Evolutionary conservation across 495 filamentous ascomycete species (phyloP), one percentile per base, ranked within the genome.

Genomic region (Podospora fimiseda): DNA sequence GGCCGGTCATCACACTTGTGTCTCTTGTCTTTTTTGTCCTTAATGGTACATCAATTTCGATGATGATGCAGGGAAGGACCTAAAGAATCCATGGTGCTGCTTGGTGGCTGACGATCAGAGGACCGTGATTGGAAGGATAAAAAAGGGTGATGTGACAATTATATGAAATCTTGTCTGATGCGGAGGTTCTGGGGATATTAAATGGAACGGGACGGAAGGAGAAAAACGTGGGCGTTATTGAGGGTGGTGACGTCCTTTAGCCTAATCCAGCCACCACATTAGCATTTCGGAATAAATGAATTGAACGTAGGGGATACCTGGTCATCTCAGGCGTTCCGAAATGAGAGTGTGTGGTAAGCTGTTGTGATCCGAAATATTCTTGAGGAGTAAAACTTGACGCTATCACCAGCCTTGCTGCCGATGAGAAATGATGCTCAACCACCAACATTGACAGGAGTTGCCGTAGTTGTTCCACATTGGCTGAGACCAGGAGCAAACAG

Each of bases 61-160:
- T 39, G 43, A 47, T 42, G 44, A 51, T 45, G 53, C 52, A 52
- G 46, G 24, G 46, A 56, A 53, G 39, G 53, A 30, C 41, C 19
- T 59, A 44, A 38, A 51, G 51, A 53, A 37, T 47, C 43, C 43
- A 39, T 23, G 56, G 54, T 37, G 9, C 37, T 43, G 37, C 14
- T 53, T 30, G 48, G 43, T 48, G 48, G 38, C 18, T 36, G 50
- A 55, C 3, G 33, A 51, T 55, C 37, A 46, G 14, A 40, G 11
- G 37, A 15, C 33, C 9, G 44, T 65, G 62, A 65, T 65, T 65
- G 62, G 62, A 53, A 50, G 60, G 62, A 1, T 60, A 65, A 62
- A 62, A 55, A 46, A 9, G 43, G 41, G 14, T 55, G 55, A 48
- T 37, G 38, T 57, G 19, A 24, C 8, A 37, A 40, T 56, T 61